These are phyloP conservation scores for Cynanchum wilfordii DNA, from an alignment of 257 asterid species.

Conservation along the genomic window DNA sequence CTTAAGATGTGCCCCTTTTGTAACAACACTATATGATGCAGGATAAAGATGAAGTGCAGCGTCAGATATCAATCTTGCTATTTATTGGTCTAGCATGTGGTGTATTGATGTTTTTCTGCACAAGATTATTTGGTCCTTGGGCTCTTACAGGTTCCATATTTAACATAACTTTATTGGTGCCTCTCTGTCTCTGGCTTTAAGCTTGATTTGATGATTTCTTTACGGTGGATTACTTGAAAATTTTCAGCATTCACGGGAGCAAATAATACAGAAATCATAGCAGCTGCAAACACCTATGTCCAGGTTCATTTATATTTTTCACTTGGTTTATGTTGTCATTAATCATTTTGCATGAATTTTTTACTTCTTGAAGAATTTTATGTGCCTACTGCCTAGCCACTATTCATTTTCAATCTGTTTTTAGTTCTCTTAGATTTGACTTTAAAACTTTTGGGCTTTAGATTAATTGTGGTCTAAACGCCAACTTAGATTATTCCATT, in stretches of 20 bases:
- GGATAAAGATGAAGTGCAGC: conserved; percentile 85
- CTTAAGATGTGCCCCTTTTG: background rate
- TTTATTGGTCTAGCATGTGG: conserved; percentile 83
- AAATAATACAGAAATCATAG: conserved; percentile 51
- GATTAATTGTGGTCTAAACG: background rate
- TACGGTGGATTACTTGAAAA: background rate
- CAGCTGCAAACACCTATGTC: conserved; percentile 83
- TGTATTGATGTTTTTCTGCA: conserved; percentile 63
- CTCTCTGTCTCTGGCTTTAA: too few species aligned
- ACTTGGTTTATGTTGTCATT: background rate
- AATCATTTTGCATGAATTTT: background rate
- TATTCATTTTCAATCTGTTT: background rate
- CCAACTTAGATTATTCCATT: background rate
- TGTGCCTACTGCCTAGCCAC: background rate
- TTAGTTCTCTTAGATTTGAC: background rate
- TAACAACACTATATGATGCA: conserved; percentile 24
- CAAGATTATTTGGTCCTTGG: conserved; percentile 66
- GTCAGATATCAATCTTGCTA: conserved; percentile 80
- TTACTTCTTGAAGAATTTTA: background rate
- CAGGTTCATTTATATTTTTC: conserved; percentile 46
- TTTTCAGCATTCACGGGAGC: conserved; percentile 86
- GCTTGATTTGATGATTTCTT: background rate
- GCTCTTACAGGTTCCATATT: conserved; percentile 55
- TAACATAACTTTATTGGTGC: too few species aligned
- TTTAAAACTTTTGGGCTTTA: background rate